Evolutionary conservation across 495 filamentous ascomycete genomes (phyloP), one percentile per base, ranked within the genome.

Genomic region (Aspergillus kassunensis): DNA sequence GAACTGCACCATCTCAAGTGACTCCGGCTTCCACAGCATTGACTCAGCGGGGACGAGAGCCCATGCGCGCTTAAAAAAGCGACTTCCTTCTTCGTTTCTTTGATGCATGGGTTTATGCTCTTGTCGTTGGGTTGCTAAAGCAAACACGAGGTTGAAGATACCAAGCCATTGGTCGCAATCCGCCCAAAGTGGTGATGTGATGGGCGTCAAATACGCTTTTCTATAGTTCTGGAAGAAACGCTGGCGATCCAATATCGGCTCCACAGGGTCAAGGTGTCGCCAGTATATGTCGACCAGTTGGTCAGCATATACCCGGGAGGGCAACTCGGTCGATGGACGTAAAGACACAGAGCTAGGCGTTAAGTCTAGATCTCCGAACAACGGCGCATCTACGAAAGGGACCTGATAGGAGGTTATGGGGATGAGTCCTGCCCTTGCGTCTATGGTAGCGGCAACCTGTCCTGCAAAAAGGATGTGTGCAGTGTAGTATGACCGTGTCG

Each of bases 1-100:
- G 36, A 56, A 64, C 40, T 68, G 58, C 11, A 66, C 52, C 12
- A 47, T n/a, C 39, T 65, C 56, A 11, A 66, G 36, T 4, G 63
- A 64, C 7, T 36, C 58, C 29, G 63, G 51, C n/a, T 57, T 23
- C 64, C 64, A 67, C 18, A 64, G 42, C 31, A 60, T 48, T 0
- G 44, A 55, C 39, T 67, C 61, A 5, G 48, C 37, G 0, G 47
- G 59, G 15, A 65, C 35, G 4, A 67, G 44, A 1, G 33, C 48
- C 59, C 59, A 62, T 7, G 59, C 64, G 23, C 55, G 54, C 20
- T 29, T 54, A 44, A 64, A 64, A 31, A 53, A 64, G 29, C 6
- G 23, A 35, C 54, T 67, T 3, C 21, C 57, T 25, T 54, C 55
- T 44, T 54, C 45, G 33, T 60, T 45, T 10, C 57, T 51, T 13